phyloP scores from a whole-genome alignment of 768 basidiomycete genomes.

The Mycena floridula region DNA sequence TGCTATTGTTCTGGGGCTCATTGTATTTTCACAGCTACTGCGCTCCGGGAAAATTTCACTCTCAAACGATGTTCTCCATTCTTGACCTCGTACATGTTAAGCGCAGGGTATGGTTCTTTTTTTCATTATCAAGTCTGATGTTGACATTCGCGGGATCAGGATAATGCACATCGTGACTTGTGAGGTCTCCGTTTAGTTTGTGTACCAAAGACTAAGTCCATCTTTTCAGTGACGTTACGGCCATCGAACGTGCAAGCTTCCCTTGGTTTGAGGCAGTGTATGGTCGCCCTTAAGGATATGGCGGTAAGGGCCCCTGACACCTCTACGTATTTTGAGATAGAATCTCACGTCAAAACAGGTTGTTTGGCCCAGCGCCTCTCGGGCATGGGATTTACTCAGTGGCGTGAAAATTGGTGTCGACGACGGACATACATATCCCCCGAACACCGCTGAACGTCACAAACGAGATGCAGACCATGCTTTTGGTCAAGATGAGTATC shows the following conservation, averaged over 20 bases:
- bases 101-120: constrained; percentile 52
- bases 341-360: constrained; percentile 28
- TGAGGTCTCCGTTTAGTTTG: constrained; percentile 23
- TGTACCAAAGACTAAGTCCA: constrained; percentile 10
- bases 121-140: constrained; percentile 4
- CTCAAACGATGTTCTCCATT: constrained; percentile 59
- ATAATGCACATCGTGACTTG: constrained; percentile 78
- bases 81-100: constrained; percentile 62
- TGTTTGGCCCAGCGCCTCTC: constrained; percentile 66
- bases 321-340: constrained; percentile 6
- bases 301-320: constrained; percentile 35
- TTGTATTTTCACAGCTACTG: constrained; percentile 36
- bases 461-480: constrained; percentile 60
- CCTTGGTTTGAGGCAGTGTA: constrained; percentile 57
- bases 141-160: constrained; percentile 27
- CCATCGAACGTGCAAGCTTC: constrained; percentile 67
- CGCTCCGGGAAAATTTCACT: constrained; percentile 55
- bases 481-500: constrained; percentile 50
- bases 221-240: constrained; percentile 54
- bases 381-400: constrained; percentile 60
- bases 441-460: constrained; percentile 35
- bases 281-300: constrained; percentile 61
- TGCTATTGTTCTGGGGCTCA: not conserved
- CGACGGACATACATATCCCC: constrained; percentile 26
- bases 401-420: constrained; percentile 56